These are phyloP conservation scores for Ocimum tenuiflorum DNA, from an alignment of 257 asterid species.

Conservation along the genomic window DNA sequence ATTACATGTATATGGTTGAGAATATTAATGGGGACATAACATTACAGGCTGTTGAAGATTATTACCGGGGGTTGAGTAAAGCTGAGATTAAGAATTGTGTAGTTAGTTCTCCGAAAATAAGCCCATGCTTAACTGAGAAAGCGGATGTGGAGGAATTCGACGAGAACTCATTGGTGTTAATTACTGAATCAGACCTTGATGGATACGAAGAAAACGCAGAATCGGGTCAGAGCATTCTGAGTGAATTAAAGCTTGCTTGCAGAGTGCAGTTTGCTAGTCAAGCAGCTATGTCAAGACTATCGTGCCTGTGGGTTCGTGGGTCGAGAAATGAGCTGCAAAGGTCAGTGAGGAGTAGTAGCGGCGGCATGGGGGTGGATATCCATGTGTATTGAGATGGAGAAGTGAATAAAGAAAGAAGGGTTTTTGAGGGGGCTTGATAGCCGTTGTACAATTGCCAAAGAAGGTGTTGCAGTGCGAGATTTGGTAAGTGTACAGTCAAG, in stretches of 20 bases:
- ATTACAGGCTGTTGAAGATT: slow-evolving; percentile 70
- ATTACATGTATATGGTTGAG: neutral
- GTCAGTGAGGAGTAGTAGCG: neutral
- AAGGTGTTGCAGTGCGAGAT: slow-evolving; percentile 21
- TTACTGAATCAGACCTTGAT: slow-evolving; percentile 77
- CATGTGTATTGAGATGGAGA: slow-evolving; percentile 44
- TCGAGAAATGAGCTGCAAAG: slow-evolving; percentile 34
- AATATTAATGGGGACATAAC: neutral
- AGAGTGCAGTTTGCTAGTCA: slow-evolving; percentile 69
- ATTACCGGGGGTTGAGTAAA: slow-evolving; percentile 40
- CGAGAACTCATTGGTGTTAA: slow-evolving; percentile 58
- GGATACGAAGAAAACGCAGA: slow-evolving; percentile 57
- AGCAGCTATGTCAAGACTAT: slow-evolving; percentile 60
- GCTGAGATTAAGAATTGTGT: slow-evolving; percentile 4
- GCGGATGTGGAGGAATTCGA: slow-evolving; percentile 43
- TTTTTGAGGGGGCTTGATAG: slow-evolving; percentile 1
- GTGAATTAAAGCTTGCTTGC: slow-evolving; percentile 45
- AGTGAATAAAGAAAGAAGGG: slow-evolving; percentile 24
- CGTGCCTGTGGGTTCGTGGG: slow-evolving; percentile 59
- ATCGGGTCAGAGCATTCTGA: slow-evolving; percentile 21
- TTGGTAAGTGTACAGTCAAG: slow-evolving; percentile 36
- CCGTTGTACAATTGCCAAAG: slow-evolving; percentile 27
- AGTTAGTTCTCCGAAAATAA: slow-evolving; percentile 8
- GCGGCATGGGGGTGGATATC: slow-evolving; percentile 46
- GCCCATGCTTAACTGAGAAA: slow-evolving; percentile 20